Percentiles rank a stretch among this genome's conserved stretches.
Evolutionary conservation across 768 basidiomycete species (phyloP).

Genomic region (Amanita polypyramis): DNA sequence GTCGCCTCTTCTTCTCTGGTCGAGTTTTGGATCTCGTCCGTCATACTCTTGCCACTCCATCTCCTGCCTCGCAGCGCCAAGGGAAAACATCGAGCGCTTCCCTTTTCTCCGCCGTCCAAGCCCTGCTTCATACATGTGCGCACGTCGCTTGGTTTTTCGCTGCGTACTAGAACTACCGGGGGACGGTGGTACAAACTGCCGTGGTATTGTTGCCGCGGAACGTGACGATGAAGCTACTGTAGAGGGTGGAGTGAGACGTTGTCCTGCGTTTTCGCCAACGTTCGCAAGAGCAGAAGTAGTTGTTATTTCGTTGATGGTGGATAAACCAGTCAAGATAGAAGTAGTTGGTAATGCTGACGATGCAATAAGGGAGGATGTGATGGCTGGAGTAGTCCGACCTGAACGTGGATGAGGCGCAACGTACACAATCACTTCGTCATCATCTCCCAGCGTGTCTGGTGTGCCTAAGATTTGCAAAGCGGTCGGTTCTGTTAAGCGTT

Average conservation of each 20-base stretch:
- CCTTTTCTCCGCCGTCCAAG: conserved; percentile 13
- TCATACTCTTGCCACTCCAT: conserved; percentile 32
- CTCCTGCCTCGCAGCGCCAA: conserved; percentile 48
- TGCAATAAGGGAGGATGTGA: background rate
- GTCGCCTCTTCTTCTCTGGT: conserved; percentile 48
- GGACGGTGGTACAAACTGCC: conserved; percentile 8
- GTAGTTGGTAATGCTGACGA: conserved; percentile 8
- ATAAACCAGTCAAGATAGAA: conserved; percentile 18
- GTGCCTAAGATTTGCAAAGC: conserved; percentile 12
- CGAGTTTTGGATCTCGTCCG: conserved; percentile 27
- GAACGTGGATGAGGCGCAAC: conserved; percentile 61
- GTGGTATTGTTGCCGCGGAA: background rate
- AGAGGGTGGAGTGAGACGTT: background rate
- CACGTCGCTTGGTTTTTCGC: conserved; percentile 18
- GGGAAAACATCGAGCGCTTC: conserved; percentile 24
- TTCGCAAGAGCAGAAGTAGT: background rate
- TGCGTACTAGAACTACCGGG: conserved; percentile 11
- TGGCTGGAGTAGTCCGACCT: conserved; percentile 9
- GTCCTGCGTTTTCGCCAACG: background rate
- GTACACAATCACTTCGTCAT: conserved; percentile 70
- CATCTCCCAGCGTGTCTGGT: conserved; percentile 21
- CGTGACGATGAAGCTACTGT: background rate
- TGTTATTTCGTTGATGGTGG: background rate
- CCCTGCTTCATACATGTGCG: conserved; percentile 15
- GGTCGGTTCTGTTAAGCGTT: conserved; percentile 7